phyloP scores from a whole-genome alignment of 2,329 filamentous ascomycete genomes.

The Aspergillus hortae region DNA sequence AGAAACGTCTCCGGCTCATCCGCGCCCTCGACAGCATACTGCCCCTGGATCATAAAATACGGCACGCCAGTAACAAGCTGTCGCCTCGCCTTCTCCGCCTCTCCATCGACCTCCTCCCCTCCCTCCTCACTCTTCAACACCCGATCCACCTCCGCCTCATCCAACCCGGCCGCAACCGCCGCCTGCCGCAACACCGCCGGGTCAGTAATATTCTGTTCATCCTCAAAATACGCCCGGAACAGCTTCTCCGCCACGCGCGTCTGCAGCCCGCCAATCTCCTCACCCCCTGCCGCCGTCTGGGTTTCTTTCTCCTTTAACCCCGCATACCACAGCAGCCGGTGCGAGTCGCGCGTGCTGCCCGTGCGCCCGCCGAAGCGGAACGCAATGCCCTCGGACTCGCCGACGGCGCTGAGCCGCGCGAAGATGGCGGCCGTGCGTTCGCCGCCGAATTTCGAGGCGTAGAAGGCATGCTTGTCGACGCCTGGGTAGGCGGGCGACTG shows the following conservation, averaged over 20 bases:
- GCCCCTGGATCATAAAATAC: conserved; percentile 68
- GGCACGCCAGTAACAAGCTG: conserved; percentile 66
- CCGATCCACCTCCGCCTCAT: conserved; percentile 48
- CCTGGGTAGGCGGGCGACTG: conserved; percentile 50
- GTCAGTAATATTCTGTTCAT: conserved; percentile 61
- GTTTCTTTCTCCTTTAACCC: conserved; percentile 44
- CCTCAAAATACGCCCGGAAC: conserved; percentile 65
- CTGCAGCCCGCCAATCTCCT: conserved; percentile 46
- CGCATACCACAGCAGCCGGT: conserved; percentile 70
- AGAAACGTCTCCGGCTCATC: conserved; percentile 67
- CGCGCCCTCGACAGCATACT: conserved; percentile 66
- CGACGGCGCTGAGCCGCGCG: conserved; percentile 55
- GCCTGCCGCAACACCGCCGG: conserved; percentile 51
- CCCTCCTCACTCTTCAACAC: conserved; percentile 56
- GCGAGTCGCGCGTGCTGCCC: conserved; percentile 75
- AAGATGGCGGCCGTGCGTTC: conserved; percentile 58
- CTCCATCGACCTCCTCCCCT: conserved; percentile 55
- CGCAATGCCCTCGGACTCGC: conserved; percentile 64
- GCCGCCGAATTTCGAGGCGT: conserved; percentile 61
- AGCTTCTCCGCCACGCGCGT: conserved; percentile 59
- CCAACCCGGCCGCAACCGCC: conserved; percentile 54
- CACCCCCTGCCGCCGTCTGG: conserved; percentile 14
- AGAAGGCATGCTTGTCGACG: conserved; percentile 55
- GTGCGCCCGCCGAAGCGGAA: conserved; percentile 69
- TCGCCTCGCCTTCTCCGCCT: conserved; percentile 51